Conservation (phyloP, 176 grass and related monocot genomes). For the Lolium perenne region DNA sequence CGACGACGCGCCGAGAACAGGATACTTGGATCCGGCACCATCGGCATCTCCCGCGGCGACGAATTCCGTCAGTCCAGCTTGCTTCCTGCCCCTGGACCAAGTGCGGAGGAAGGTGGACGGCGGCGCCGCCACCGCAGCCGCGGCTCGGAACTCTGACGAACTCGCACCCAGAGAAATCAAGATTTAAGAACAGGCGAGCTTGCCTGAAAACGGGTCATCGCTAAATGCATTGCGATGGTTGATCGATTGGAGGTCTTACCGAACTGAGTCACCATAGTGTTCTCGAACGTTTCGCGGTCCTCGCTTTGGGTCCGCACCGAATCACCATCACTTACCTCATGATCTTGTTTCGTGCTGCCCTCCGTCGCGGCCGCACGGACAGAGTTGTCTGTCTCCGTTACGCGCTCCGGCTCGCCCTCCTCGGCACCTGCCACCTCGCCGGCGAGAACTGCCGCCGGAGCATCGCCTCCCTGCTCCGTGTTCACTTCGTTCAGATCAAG, state of each 20-base stretch:
- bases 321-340: neutral
- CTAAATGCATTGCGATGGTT: neutral
- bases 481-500: neutral
- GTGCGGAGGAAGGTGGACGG: neutral
- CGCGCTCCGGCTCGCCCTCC: neutral
- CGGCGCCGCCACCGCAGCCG: neutral
- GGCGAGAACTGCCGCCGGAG: neutral
- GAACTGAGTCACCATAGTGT: neutral
- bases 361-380: neutral
- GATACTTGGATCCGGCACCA: neutral
- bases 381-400: too few species aligned
- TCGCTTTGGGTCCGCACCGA: neutral
- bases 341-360: neutral
- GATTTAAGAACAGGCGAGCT: neutral
- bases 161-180: neutral
- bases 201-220: neutral
- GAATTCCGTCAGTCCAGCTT: neutral
- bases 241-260: neutral
- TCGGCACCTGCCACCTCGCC: neutral
- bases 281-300: neutral
- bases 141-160: conserved; percentile 13
- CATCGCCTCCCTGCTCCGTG: neutral
- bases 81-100: conserved; percentile 23
- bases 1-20: neutral
- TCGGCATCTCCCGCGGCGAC: neutral